Base-by-base conservation (phyloP, 148 eudicot genomes). In the Rhododendron henanense region DNA sequence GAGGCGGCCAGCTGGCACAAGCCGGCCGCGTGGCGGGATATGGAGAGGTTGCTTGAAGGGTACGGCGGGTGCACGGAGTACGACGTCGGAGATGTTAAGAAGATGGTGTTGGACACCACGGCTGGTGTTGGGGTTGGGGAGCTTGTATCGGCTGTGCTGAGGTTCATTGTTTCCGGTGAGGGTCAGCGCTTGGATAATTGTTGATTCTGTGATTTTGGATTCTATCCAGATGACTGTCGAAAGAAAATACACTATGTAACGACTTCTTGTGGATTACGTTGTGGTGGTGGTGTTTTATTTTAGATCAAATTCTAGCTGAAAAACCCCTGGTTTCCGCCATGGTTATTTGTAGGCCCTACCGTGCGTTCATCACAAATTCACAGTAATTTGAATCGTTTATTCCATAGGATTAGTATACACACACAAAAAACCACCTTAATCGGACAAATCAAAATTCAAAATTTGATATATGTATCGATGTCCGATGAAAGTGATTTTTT, bases 81-180 rank as follows among this genome's bases (percentile, higher is more conserved):
- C 84, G 98, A 94, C 61, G 89, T 91, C 65, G 95, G 90, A 1
- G 92, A 91, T 2, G 93, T 95, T 57, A 87, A 92, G 1, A 92
- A 88, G 91, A 78, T 95, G 67, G 95, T 91, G 81, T 79, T 95
- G 84, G 96, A 95, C 83, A 95, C 98, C 5, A 95, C 97, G 18
- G 91, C 83, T 67, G 25, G 57, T 6, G 87, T 82, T 76, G 93
- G 88, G 78, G 81, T 87, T 37, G 87, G 77, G 8, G 92, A 87
- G 31, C 59, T 88, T 78, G 85, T 90, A 82, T 84, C 89, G 0
- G 35, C 44, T 53, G 92, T 92, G 78, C 23, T 91, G 59, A 83
- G 85, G 41, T 95, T 92, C 80, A 88, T 92, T 61, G 61, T 78
- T 9, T 88, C 86, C 35, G 18, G 71, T 35, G 6, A 45, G 28